phyloP scores from a whole-genome alignment of 2,329 filamentous ascomycete genomes.

The Pezicula neosporulosa region DNA sequence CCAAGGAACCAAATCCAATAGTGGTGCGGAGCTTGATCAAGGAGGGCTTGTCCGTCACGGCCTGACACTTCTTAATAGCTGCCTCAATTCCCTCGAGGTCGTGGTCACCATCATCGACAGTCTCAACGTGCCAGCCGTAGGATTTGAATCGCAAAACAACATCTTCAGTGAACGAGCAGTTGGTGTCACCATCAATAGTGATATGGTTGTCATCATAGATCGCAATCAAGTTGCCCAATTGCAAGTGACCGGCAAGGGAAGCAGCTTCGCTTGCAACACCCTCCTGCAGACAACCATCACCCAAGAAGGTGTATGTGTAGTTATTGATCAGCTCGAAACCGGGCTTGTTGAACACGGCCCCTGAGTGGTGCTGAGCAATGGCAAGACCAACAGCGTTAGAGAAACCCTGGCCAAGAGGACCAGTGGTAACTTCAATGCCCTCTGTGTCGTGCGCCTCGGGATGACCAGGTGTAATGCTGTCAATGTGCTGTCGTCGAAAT shows the following conservation, averaged over 20 bases:
- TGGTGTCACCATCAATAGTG: conserved; percentile 90
- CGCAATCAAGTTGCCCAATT: conserved; percentile 95
- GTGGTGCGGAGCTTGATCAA: conserved; percentile 96
- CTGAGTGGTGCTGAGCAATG: conserved; percentile 91
- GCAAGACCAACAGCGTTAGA: conserved; percentile 96
- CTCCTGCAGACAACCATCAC: conserved; percentile 98
- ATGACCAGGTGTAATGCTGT: conserved; percentile 87
- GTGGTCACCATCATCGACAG: conserved; percentile 82
- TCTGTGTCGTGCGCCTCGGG: conserved; percentile 96
- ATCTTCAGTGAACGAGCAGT: conserved; percentile 95
- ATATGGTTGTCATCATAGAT: conserved; percentile 99
- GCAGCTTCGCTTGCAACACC: conserved; percentile 92
- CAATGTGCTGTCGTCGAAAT: conserved; percentile 39
- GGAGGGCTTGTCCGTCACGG: conserved; percentile 92
- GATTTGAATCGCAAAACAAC: conserved; percentile 91
- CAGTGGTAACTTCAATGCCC: conserved; percentile 96
- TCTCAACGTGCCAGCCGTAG: conserved; percentile 91
- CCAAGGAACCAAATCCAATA: conserved; percentile 92
- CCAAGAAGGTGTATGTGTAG: conserved; percentile 95
- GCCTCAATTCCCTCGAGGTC: conserved; percentile 85
- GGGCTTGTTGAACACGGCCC: conserved; percentile 93
- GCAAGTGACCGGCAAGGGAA: conserved; percentile 90
- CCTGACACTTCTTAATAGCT: conserved; percentile 80
- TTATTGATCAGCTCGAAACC: conserved; percentile 90
- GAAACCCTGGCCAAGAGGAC: conserved; percentile 95